phyloP scores from a whole-genome alignment of 176 grass and related monocot genomes.

The Zizania latifolia region DNA sequence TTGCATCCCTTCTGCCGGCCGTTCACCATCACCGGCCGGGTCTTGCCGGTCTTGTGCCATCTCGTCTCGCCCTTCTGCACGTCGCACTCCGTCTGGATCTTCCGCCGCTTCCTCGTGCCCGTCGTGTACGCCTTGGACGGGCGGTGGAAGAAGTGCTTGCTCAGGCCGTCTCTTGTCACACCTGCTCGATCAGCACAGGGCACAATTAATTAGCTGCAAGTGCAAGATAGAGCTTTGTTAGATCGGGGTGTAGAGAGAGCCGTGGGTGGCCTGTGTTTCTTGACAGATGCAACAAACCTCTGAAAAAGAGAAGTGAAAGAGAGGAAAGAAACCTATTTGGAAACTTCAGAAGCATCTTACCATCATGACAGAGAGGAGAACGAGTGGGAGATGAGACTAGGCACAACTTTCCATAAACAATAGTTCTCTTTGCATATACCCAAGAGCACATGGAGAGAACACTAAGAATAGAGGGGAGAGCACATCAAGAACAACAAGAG shows the following conservation, averaged over 20 bases:
- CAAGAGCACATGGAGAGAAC: constrained; percentile 52
- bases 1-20: constrained; percentile 91
- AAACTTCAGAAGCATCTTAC: constrained; percentile 87
- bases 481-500: constrained; percentile 51
- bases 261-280: constrained; percentile 52
- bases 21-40: constrained; percentile 78
- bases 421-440: constrained; percentile 70
- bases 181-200: constrained; percentile 43
- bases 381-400: constrained; percentile 43
- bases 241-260: background rate
- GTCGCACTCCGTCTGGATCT: constrained; percentile 90
- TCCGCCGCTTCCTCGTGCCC: constrained; percentile 90
- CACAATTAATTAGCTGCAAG: background rate
- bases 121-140: constrained; percentile 98
- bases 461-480: constrained; percentile 43
- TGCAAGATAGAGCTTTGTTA: constrained; percentile 10
- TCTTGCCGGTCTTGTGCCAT: constrained; percentile 99
- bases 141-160: constrained; percentile 99
- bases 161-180: constrained; percentile 94
- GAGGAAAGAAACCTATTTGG: constrained; percentile 68
- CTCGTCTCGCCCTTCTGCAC: constrained; percentile 76
- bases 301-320: constrained; percentile 42
- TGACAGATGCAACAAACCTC: constrained; percentile 68
- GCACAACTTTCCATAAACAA: constrained; percentile 66
- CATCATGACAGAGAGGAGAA: constrained; percentile 47